Base-by-base conservation (phyloP, 768 basidiomycete species). In the Fistulinella prunicolor region DNA sequence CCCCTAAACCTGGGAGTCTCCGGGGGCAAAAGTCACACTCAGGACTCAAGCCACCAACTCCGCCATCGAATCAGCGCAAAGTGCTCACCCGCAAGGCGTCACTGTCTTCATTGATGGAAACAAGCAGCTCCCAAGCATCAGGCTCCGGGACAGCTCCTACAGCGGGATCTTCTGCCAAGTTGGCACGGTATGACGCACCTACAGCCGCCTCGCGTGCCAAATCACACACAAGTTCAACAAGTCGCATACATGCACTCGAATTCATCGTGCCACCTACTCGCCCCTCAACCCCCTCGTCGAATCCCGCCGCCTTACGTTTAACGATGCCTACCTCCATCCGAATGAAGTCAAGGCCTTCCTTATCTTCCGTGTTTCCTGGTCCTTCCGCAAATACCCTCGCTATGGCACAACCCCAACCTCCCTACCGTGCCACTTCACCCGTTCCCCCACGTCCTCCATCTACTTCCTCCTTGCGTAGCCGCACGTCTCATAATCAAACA, bases 281-380 rank as follows among this genome's bases (percentile, higher is more conserved):
- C 21, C 88, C 89, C 2, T 83, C 81, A 21, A 91, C 90, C 2
- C 88, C 89, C 1, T 87, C 87, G 10, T 78, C 85, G 6, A 89
- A 87, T 65, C 76, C 87, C 19, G 79, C 77, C 10, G 89, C 87
- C 17, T 75, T 89, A 44, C 82, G 89, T 42, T 75, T 94, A 42
- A 94, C 92, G 21, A 86, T 93, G 86, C 92, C 92, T 2, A 91
- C 88, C 6, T 83, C 85, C 42, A 80, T 83, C 5, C 81, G 88
- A 38, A 68, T 83, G 23, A 91, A 88, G 70, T 71, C 81, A 3
- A 79, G 93, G 34, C 82, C 89, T 29, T 72, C 89, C 0, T 75
- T 94, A 28, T 82, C 85, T n/a, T 74, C 84, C 41, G 77, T 94
- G 16, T 94, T 93, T 64, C 77, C 79, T 28, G 65, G 70, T 16